These are phyloP conservation scores for Capillidium rhysosporum DNA, from an alignment of 371 early-diverging fungal species.

Conservation along the genomic window DNA sequence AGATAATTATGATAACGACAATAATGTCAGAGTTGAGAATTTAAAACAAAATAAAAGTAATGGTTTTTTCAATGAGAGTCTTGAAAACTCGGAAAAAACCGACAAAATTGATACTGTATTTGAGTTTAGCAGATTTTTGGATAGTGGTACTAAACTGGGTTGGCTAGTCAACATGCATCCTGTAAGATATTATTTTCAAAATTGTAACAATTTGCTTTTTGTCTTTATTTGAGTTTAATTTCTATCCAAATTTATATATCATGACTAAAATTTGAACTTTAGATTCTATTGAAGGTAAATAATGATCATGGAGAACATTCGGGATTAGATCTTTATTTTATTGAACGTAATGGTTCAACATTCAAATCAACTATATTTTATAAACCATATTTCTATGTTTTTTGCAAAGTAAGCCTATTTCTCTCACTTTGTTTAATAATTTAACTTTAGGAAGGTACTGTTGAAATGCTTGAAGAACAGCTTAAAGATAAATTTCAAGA, in stretches of 20 bases:
- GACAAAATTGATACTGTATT: constrained; percentile 42
- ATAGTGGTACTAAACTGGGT: constrained; percentile 63
- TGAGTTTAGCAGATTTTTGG: constrained; percentile 58
- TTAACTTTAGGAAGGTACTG: constrained; percentile 33
- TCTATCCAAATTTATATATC: not conserved
- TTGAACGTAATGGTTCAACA: constrained; percentile 67
- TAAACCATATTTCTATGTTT: constrained; percentile 79
- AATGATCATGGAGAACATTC: constrained; percentile 50
- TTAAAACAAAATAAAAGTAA: too few relatives aligned
- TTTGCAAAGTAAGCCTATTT: constrained; percentile 36
- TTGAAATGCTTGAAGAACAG: constrained; percentile 74
- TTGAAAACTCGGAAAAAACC: not conserved
- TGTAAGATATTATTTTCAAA: constrained; percentile 29
- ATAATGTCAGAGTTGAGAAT: too few relatives aligned
- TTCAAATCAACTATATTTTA: constrained; percentile 74
- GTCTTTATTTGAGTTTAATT: not conserved
- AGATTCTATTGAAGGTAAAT: constrained; percentile 19
- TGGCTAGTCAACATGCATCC: constrained; percentile 93
- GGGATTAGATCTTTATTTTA: constrained; percentile 81
- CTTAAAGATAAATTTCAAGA: constrained; percentile 50
- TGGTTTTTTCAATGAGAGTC: too few relatives aligned
- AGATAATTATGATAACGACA: too few relatives aligned
- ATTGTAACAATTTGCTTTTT: too few relatives aligned
- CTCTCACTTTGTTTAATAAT: not conserved
- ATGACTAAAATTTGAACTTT: not conserved